A percentile compares a stretch with the other conserved stretches of the same genome.
phyloP scores from a whole-genome alignment of 2,329 filamentous ascomycete genomes.

The Diplodia corticola region DNA sequence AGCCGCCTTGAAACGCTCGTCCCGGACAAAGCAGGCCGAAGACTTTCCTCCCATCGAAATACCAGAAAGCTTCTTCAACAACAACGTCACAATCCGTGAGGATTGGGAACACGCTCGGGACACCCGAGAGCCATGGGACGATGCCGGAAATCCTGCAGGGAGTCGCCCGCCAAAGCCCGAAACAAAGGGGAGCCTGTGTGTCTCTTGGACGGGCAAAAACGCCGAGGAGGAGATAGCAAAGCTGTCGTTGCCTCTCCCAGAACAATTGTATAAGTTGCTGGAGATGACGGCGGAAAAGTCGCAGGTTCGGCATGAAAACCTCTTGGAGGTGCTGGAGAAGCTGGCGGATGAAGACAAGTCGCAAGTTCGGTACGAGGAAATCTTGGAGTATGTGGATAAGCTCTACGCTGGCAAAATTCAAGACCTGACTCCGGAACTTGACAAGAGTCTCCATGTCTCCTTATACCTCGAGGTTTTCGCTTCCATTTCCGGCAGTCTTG shows the following conservation, averaged over 20 bases:
- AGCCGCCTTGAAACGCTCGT: slow-evolving; percentile 37
- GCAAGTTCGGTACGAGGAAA: not conserved
- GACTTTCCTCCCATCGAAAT: slow-evolving; percentile 48
- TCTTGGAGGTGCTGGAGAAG: slow-evolving; percentile 7
- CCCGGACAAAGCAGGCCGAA: slow-evolving; percentile 35
- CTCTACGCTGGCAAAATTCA: not conserved
- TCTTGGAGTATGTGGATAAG: slow-evolving; percentile 11
- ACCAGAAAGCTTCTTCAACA: slow-evolving; percentile 58
- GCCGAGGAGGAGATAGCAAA: not conserved
- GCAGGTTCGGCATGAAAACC: not conserved
- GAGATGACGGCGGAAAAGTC: not conserved
- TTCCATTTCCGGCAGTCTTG: slow-evolving; percentile 53
- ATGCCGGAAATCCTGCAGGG: not conserved
- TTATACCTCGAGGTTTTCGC: slow-evolving; percentile 47
- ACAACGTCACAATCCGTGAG: slow-evolving; percentile 50
- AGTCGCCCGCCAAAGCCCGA: slow-evolving; percentile 23
- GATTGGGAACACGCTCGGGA: slow-evolving; percentile 25
- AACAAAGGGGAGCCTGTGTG: not conserved
- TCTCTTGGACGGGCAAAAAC: not conserved
- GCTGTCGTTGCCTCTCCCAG: not conserved
- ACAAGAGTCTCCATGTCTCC: slow-evolving; percentile 6
- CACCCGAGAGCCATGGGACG: too few species aligned
- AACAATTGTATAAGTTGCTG: slow-evolving; percentile 3
- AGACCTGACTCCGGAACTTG: not conserved
- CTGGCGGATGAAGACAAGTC: too few species aligned